These are phyloP conservation scores for Kalmanozyma brasiliensis DNA, from an alignment of 1,284 basidiomycete species.

Conservation along the genomic window DNA sequence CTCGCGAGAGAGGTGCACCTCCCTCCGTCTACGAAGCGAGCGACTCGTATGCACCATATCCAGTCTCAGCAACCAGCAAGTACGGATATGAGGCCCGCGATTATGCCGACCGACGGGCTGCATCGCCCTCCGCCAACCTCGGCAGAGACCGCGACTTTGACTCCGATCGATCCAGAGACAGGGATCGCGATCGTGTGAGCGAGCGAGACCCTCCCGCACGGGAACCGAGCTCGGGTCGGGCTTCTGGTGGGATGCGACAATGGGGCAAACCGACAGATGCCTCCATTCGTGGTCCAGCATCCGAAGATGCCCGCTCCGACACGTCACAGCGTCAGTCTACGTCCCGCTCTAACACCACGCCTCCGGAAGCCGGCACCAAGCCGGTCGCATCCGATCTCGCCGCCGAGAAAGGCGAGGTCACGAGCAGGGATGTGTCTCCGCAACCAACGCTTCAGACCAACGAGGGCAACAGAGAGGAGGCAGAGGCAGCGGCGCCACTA, in stretches of 20 bases:
- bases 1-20: constrained; percentile 10
- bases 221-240: constrained; percentile 24
- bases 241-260: constrained; percentile 28
- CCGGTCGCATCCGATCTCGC: constrained; percentile 20
- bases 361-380: constrained; percentile 16
- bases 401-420: constrained; percentile 26
- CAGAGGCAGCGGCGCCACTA: not conserved
- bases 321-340: constrained; percentile 22
- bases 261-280: constrained; percentile 42
- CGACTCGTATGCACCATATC: constrained; percentile 16
- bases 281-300: constrained; percentile 18
- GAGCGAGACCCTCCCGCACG: constrained; percentile 30
- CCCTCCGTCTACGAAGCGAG: constrained; percentile 15
- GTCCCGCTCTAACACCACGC: constrained; percentile 28
- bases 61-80: constrained; percentile 21
- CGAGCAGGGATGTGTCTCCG: constrained; percentile 34
- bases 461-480: not conserved
- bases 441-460: constrained; percentile 10
- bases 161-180: constrained; percentile 36
- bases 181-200: constrained; percentile 29
- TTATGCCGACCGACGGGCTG: constrained; percentile 21
- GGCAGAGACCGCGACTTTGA: constrained; percentile 34
- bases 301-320: constrained; percentile 35
- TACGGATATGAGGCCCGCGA: constrained; percentile 37
- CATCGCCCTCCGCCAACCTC: constrained; percentile 19